These are phyloP conservation scores for Glycine soja DNA, from an alignment of 306 rosid genomes.

Conservation along the genomic window DNA sequence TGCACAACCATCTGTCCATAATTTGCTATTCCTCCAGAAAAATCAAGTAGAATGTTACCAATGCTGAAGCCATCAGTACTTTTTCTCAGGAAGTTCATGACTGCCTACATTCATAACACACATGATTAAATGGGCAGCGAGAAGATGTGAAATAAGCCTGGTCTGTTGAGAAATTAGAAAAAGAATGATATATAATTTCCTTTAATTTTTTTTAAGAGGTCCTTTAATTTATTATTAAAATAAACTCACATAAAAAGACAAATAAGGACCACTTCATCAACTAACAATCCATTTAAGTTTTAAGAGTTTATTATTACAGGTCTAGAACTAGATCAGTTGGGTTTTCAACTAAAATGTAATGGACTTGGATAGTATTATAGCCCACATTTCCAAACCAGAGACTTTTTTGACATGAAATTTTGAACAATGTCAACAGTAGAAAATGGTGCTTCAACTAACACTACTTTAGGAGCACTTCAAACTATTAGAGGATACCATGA, in stretches of 20 bases:
- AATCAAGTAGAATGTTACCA: constrained; percentile 85
- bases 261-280: not conserved
- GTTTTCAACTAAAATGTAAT: not conserved
- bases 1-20: constrained; percentile 77
- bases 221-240: not conserved
- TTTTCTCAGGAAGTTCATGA: constrained; percentile 59
- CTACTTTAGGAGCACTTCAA: constrained; percentile 20
- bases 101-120: constrained; percentile 48
- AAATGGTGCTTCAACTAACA: constrained; percentile 22
- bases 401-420: not conserved
- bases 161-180: constrained; percentile 11
- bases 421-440: constrained; percentile 15
- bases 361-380: constrained; percentile 7
- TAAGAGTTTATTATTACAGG: constrained; percentile 3
- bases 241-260: not conserved
- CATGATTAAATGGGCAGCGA: constrained; percentile 28
- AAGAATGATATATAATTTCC: not conserved
- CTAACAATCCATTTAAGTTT: not conserved
- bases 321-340: constrained; percentile 22
- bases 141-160: constrained; percentile 18
- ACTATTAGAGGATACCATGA: constrained; percentile 10
- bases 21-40: constrained; percentile 83
- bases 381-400: constrained; percentile 13
- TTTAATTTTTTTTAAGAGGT: not conserved
- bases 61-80: constrained; percentile 94